Conservation (phyloP, 2,329 filamentous ascomycete species). For the Pseudocercospora pini-densiflorae region DNA sequence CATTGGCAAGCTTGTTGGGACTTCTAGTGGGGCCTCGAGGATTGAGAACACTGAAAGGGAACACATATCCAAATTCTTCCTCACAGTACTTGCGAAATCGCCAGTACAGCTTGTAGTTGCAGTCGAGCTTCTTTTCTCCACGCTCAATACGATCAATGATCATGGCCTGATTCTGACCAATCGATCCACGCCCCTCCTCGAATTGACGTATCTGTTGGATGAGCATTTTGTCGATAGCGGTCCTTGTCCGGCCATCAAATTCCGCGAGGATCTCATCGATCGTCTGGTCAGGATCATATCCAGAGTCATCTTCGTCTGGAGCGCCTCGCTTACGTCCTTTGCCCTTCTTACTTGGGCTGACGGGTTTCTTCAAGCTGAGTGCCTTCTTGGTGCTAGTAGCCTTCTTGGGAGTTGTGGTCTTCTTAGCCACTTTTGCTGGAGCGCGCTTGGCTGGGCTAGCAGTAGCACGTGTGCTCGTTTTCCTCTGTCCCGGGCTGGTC, state of each 20-base stretch:
- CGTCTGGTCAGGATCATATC: conserved; percentile 14
- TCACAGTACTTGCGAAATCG: conserved; percentile 15
- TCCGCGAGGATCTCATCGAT: conserved; percentile 18
- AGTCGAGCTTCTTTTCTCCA: neutral
- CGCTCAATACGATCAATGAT: neutral
- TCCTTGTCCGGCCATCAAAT: conserved; percentile 15
- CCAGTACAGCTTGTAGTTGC: conserved; percentile 25
- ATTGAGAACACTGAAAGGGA: neutral
- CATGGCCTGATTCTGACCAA: neutral
- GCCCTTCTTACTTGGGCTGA: neutral
- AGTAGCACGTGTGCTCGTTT: conserved; percentile 2
- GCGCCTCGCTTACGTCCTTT: conserved; percentile 12
- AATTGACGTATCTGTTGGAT: neutral
- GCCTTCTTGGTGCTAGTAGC: neutral
- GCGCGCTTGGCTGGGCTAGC: neutral
- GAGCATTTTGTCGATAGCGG: conserved; percentile 14
- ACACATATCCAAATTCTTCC: neutral
- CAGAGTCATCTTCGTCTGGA: conserved; percentile 12
- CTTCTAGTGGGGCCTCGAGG: conserved; percentile 4
- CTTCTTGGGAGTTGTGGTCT: conserved; percentile 9
- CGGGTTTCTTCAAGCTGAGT: neutral
- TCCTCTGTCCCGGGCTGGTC: neutral
- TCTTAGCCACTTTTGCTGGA: neutral
- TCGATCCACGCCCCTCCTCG: neutral
- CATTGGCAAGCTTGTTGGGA: conserved; percentile 7